Evolutionary conservation across 495 filamentous ascomycete species (phyloP), one percentile per base, ranked within the genome.

Genomic region (Aspergillus coremiiformis): DNA sequence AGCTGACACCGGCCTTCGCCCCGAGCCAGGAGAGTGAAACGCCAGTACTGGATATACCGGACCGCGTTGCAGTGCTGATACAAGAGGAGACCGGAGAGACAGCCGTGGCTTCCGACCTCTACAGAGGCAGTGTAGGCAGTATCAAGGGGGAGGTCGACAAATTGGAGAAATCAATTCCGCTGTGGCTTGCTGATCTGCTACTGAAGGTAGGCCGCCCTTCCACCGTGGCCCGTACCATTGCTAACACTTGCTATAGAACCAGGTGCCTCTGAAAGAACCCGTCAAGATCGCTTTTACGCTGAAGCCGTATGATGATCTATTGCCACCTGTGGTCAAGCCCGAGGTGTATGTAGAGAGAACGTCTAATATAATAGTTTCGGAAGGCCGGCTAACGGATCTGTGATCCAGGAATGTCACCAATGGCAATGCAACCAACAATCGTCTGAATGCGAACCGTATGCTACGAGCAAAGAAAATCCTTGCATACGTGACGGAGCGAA

Each of bases 381-480:
- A 39, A 1, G 9, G n/a, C 29, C 22, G 2, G 24, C 30, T n/a
- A 23, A 11, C 12, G 19, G 19, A 33, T 32, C 1, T 17, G 4
- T 35, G 12, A 3, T 17, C 29, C 29, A 67, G 67, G 49, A 56
- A 63, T 5, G 47, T 57, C 41, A 22, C 52, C 30, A 70, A 55
- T 15, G 58, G 57, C 47, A 65, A 61, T 35, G 61, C 55, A 57
- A 64, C 57, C 58, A 83, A 84, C 30, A 93, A 89, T 57, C 82
- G 93, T 24, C 78, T 98, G 51, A 98, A 97, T 64, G 93, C 93
- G 24, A 98, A 97, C 62, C 78, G 93, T 24, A 97, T 98, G 94
- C 78, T 98, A 24, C 80, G 93, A 39, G 87, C 91, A 3, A 92
- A 89, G 72, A 98, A 97, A 74, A 89, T 98, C n/a, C 68, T 95